phyloP scores from a whole-genome alignment of 1,284 basidiomycete species.

The Ustilago sp. region DNA sequence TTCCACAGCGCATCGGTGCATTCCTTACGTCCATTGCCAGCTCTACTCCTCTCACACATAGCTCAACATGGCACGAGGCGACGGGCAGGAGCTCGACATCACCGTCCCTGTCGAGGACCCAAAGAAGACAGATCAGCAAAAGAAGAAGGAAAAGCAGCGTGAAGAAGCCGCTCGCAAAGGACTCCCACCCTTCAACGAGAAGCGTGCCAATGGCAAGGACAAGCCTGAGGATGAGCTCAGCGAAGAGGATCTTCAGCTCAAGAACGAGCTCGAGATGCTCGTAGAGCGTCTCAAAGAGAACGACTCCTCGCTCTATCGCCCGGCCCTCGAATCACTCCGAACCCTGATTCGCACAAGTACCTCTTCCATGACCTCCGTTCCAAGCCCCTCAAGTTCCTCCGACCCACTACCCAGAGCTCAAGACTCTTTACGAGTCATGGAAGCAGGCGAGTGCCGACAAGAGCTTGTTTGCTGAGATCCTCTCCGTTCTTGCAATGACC shows the following conservation, averaged over 20 bases:
- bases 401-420: slow-evolving; percentile 89
- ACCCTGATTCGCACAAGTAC: slow-evolving; percentile 96
- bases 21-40: neutral
- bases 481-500: slow-evolving; percentile 99
- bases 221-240: slow-evolving; percentile 82
- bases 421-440: slow-evolving; percentile 64
- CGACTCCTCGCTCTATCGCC: slow-evolving; percentile 84
- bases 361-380: slow-evolving; percentile 99
- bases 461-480: slow-evolving; percentile 96
- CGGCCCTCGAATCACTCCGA: slow-evolving; percentile 92
- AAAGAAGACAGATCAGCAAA: slow-evolving; percentile 51
- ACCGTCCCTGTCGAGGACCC: slow-evolving; percentile 52
- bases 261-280: slow-evolving; percentile 96
- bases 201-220: slow-evolving; percentile 63
- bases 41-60: neutral
- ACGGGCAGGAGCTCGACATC: slow-evolving; percentile 53
- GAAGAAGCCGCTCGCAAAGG: slow-evolving; percentile 51
- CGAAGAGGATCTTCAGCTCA: slow-evolving; percentile 94
- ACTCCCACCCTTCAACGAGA: slow-evolving; percentile 38
- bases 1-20: slow-evolving; percentile 8
- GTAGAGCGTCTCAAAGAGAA: slow-evolving; percentile 93
- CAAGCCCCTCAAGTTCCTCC: slow-evolving; percentile 97
- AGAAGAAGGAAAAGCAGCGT: slow-evolving; percentile 51
- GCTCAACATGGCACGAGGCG: slow-evolving; percentile 49
- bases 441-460: slow-evolving; percentile 70